Base-by-base conservation (phyloP, 805 yeast genomes). In the Schizosaccharomyces japonicus region DNA sequence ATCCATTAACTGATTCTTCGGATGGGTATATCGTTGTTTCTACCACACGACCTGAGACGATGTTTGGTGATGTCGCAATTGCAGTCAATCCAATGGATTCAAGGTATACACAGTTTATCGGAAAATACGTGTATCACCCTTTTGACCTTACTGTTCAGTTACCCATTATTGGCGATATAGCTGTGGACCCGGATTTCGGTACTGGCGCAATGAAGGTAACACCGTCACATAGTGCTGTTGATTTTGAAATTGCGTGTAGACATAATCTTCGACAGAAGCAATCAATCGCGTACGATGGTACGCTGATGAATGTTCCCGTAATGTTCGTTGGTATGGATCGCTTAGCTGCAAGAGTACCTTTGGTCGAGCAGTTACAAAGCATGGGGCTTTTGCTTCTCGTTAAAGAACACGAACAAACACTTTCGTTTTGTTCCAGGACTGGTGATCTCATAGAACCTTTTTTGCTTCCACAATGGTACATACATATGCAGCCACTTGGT, bases 391-490 rank as follows among this genome's bases (percentile, higher is more conserved):
- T 66, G 56, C 70, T 82, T 52, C 95, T 75, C 51, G 94, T 84
- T 66, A 70, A 77, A 61, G 94, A 84, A 62, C 85, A 90, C 61
- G 94, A 87, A 64, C 90, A 90, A 96, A 72, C 84, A 23, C 75
- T 90, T 52, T 98, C 98, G 55, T 65, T 73, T 47, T 90, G 98
- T 67, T 81, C 90, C 39, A 80, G 95, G 73, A 83, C 95, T 26
- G 95, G 95, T 55, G 98, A 90, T 65, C 69, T 90, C 53, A 85
- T 90, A 58, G 98, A 90, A 69, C 98, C 98, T 49, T 69, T 82
- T 59, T 71, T 90, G 66, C 90, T 90, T 68, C 98, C 98, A 51
- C 98, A 90, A 69, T 90, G 98, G 98, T 90, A 95, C 95, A 95
- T 90, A 54, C 67, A 81, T 51, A 95, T 85, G 66, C 27, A 36